Conservation (phyloP, 2,329 filamentous ascomycete species). For the Fusarium nematophilum region DNA sequence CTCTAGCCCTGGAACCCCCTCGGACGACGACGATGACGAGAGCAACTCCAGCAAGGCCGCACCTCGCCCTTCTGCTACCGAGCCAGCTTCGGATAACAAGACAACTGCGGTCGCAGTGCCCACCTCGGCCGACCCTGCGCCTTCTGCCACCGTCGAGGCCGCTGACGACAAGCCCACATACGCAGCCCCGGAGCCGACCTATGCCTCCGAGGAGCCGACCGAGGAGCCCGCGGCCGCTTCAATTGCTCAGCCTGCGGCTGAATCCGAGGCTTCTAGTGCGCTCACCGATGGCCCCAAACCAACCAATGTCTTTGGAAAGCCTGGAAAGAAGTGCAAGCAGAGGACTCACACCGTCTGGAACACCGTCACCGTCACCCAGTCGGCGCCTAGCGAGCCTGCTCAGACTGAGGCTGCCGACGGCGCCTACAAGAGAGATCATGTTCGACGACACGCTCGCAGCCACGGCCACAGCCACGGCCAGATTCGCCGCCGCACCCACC, state of each 20-base stretch:
- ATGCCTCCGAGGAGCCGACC: constrained; percentile 7
- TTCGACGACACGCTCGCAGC: constrained; percentile 52
- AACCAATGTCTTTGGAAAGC: constrained; percentile 26
- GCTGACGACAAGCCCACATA: constrained; percentile 10
- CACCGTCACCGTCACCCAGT: constrained; percentile 58
- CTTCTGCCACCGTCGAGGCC: constrained; percentile 3
- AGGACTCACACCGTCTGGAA: constrained; percentile 55
- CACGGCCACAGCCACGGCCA: constrained; percentile 43
- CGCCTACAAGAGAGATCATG: constrained; percentile 40
- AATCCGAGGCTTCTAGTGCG: constrained; percentile 28
- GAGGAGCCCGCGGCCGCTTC: constrained; percentile 14
- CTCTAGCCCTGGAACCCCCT: constrained; percentile 11
- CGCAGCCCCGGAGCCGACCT: no score
- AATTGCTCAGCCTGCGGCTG: constrained; percentile 19
- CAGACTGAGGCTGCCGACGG: constrained; percentile 24
- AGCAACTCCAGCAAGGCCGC: constrained; percentile 17
- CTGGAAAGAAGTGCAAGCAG: constrained; percentile 42
- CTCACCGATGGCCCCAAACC: constrained; percentile 28
- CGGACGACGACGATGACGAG: constrained; percentile 8
- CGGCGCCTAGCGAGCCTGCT: constrained; percentile 35
- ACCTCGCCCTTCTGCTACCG: constrained; percentile 19
- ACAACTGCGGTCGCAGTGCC: constrained; percentile 19
- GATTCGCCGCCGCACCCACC: constrained; percentile 44
- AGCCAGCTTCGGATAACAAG: constrained; percentile 20
- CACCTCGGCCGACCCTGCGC: constrained; percentile 17